These are phyloP conservation scores for Boletus speciosus DNA, from an alignment of 768 basidiomycete species.

Conservation along the genomic window DNA sequence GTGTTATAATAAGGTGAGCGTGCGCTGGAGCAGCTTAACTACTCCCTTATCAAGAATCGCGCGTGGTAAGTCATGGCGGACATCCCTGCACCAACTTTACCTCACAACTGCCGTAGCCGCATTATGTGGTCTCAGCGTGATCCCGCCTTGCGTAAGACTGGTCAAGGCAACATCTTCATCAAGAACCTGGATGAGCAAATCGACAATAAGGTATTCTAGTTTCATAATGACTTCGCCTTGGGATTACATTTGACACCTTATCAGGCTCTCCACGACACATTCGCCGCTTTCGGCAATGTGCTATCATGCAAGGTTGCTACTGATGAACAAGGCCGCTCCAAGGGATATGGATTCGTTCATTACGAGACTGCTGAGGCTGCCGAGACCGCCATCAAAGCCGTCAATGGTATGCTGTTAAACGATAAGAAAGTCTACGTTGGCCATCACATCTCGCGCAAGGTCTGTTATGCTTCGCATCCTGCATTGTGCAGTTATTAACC, in stretches of 20 bases:
- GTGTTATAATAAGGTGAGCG: conserved; percentile 69
- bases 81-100: neutral
- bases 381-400: conserved; percentile 93
- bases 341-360: conserved; percentile 98
- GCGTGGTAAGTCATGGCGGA: conserved; percentile 64
- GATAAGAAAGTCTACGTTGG: conserved; percentile 99
- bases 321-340: conserved; percentile 92
- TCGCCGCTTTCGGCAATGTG: conserved; percentile 98
- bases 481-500: neutral
- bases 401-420: conserved; percentile 98
- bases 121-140: conserved; percentile 99
- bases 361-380: conserved; percentile 98
- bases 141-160: conserved; percentile 98
- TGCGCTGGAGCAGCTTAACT: conserved; percentile 98
- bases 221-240: neutral
- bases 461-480: conserved; percentile 26
- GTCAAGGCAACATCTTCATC: conserved; percentile 99
- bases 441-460: conserved; percentile 95
- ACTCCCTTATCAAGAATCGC: conserved; percentile 97
- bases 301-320: conserved; percentile 98
- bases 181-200: conserved; percentile 97
- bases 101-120: conserved; percentile 50
- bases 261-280: conserved; percentile 98
- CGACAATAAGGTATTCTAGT: conserved; percentile 80
- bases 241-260: neutral